Conservation (phyloP, 129 eudicot species). For the Tanacetum coccineum region DNA sequence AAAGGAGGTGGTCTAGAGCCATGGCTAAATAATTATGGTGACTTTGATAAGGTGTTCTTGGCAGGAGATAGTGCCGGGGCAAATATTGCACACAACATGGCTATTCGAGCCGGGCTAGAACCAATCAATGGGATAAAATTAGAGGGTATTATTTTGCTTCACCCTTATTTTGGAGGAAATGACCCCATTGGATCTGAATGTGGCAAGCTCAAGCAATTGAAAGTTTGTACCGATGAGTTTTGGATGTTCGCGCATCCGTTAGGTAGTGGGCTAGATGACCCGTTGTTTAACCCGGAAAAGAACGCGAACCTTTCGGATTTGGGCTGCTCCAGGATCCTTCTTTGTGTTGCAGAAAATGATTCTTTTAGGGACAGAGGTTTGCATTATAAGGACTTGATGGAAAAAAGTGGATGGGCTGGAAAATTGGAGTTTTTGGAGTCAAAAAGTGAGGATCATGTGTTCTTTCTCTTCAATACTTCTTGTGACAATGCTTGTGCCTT, state of each 20-base stretch:
- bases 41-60: constrained; percentile 32
- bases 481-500: constrained; percentile 7
- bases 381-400: constrained; percentile 28
- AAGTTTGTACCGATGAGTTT: constrained; percentile 9
- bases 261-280: constrained; percentile 31
- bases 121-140: constrained; percentile 6
- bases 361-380: constrained; percentile 35
- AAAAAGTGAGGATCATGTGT: constrained; percentile 40
- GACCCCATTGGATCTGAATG: constrained; percentile 28
- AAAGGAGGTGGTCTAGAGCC: constrained; percentile 29
- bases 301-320: constrained; percentile 20
- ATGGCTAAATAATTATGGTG: constrained; percentile 34
- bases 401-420: constrained; percentile 46
- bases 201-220: constrained; percentile 10
- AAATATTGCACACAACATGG: constrained; percentile 47
- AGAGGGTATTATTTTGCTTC: constrained; percentile 28
- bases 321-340: constrained; percentile 32
- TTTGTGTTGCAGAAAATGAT: constrained; percentile 46
- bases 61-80: constrained; percentile 54
- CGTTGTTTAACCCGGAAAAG: constrained; percentile 35
- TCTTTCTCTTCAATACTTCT: constrained; percentile 28
- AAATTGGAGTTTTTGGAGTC: constrained; percentile 34
- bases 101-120: constrained; percentile 30
- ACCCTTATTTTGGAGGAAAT: constrained; percentile 57
- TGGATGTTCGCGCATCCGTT: constrained; percentile 34